These are phyloP conservation scores for Selaginella tamariscina DNA, from an alignment of 75 land plant genomes.

Conservation along the genomic window DNA sequence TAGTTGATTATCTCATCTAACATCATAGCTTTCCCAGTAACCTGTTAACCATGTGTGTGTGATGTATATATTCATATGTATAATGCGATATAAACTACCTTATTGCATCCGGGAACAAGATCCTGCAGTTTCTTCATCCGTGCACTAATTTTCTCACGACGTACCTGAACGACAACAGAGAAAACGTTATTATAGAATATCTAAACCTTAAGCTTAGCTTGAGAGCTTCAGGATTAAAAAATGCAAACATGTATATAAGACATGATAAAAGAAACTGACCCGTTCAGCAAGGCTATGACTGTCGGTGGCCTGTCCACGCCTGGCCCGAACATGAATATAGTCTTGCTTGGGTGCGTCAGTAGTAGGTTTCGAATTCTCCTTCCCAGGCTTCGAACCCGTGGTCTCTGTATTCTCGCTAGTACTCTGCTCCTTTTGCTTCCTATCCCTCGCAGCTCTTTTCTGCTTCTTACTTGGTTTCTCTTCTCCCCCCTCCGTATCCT, in stretches of 20 bases:
- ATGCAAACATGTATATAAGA: no score
- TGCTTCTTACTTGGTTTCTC: not conserved
- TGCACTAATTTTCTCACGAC: not conserved
- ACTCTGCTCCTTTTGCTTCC: not conserved
- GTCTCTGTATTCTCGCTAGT: not conserved
- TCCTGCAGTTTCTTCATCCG: not conserved
- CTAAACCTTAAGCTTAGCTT: no score
- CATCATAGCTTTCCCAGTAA: constrained; percentile 30
- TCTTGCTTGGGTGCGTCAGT: constrained; percentile 21
- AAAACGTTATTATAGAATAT: no score
- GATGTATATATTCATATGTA: no score
- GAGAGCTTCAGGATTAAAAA: no score
- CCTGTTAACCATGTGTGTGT: no score
- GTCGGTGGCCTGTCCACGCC: constrained; percentile 55
- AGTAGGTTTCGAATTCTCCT: constrained; percentile 16
- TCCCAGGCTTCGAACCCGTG: not conserved
- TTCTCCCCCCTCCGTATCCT: no score
- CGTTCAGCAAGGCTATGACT: constrained; percentile 57
- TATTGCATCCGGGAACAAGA: not conserved
- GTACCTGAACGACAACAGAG: not conserved
- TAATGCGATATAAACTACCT: no score
- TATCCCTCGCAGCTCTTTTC: not conserved
- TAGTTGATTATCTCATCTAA: constrained; percentile 35
- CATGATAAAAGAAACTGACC: no score
- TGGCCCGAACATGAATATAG: constrained; percentile 50